phyloP scores from a whole-genome alignment of 306 rosid genomes.

The Delonix regia region DNA sequence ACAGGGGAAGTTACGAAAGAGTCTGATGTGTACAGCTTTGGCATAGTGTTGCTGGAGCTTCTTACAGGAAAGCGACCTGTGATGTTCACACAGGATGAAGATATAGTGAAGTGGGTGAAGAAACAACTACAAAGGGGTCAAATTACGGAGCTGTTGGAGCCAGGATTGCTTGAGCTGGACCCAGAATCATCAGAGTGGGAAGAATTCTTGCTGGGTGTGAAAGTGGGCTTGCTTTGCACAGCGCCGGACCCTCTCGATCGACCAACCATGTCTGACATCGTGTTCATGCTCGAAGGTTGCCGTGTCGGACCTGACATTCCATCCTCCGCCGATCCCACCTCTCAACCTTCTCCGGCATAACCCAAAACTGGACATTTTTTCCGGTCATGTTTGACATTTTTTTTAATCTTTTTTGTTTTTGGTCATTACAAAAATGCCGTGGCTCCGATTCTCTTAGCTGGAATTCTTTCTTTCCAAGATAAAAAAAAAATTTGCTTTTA shows the following conservation, averaged over 20 bases:
- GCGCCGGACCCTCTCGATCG: slow-evolving; percentile 92
- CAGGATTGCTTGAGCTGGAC: slow-evolving; percentile 89
- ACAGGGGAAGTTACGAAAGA: slow-evolving; percentile 85
- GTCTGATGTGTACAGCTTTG: slow-evolving; percentile 91
- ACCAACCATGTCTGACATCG: slow-evolving; percentile 95
- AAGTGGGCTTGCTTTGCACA: slow-evolving; percentile 91
- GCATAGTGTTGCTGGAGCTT: slow-evolving; percentile 80
- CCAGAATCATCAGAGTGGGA: slow-evolving; percentile 99
- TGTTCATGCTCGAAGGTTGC: slow-evolving; percentile 99
- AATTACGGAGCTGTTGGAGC: slow-evolving; percentile 82
- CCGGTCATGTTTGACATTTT: slow-evolving; percentile 36
- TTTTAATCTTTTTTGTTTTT: slow-evolving; percentile 2
- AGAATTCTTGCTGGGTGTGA: slow-evolving; percentile 88
- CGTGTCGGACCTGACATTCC: slow-evolving; percentile 90
- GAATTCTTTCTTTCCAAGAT: neutral
- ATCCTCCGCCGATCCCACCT: slow-evolving; percentile 89
- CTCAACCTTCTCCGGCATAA: slow-evolving; percentile 78
- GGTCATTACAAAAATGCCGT: slow-evolving; percentile 26
- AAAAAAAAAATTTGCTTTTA: neutral
- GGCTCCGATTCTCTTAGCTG: slow-evolving; percentile 23
- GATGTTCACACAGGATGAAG: slow-evolving; percentile 93
- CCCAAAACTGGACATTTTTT: slow-evolving; percentile 20
- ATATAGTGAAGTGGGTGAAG: slow-evolving; percentile 95
- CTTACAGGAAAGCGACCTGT: slow-evolving; percentile 87
- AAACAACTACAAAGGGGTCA: slow-evolving; percentile 89